phyloP scores from a whole-genome alignment of 1,284 basidiomycete species.

The Cryptococcus sp. region DNA sequence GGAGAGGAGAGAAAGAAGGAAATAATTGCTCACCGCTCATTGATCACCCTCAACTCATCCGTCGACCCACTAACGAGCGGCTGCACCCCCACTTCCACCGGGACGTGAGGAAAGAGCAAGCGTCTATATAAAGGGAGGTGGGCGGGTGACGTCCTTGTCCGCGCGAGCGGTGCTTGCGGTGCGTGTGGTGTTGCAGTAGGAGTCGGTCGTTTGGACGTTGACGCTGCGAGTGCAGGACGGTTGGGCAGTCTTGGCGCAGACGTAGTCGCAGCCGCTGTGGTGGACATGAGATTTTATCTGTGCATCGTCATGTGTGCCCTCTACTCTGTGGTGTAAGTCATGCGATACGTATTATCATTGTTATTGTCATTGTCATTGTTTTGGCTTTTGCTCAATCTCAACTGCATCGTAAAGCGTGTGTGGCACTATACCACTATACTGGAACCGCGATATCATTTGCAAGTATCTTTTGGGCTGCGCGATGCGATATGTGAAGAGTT shows the following conservation, averaged over 20 bases:
- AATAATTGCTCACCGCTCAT: conserved; percentile 25
- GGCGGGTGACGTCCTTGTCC: conserved; percentile 10
- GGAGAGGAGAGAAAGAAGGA: background rate
- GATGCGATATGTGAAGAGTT: too few relatives aligned
- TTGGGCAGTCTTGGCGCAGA: background rate
- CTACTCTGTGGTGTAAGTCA: too few relatives aligned
- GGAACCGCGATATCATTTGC: too few relatives aligned
- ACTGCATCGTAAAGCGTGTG: too few relatives aligned
- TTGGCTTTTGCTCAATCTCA: too few relatives aligned
- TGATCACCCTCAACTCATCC: conserved; percentile 19
- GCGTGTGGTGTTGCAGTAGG: background rate
- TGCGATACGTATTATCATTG: too few relatives aligned
- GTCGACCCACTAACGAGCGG: conserved; percentile 12
- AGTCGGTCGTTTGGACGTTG: background rate
- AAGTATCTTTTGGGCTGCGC: too few relatives aligned
- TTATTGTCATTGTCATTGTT: too few relatives aligned
- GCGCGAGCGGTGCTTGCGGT: conserved; percentile 5
- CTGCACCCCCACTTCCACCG: conserved; percentile 11
- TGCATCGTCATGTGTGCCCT: background rate
- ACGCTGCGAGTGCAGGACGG: background rate
- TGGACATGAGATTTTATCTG: background rate
- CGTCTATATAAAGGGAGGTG: conserved; percentile 33
- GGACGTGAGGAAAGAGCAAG: conserved; percentile 27
- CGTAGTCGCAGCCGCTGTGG: background rate
- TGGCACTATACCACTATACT: too few relatives aligned